A percentile compares a stretch with the other conserved stretches of the same genome.
Evolutionary conservation across 2,329 filamentous ascomycete species (phyloP).

Genomic region (Acarospora socialis): DNA sequence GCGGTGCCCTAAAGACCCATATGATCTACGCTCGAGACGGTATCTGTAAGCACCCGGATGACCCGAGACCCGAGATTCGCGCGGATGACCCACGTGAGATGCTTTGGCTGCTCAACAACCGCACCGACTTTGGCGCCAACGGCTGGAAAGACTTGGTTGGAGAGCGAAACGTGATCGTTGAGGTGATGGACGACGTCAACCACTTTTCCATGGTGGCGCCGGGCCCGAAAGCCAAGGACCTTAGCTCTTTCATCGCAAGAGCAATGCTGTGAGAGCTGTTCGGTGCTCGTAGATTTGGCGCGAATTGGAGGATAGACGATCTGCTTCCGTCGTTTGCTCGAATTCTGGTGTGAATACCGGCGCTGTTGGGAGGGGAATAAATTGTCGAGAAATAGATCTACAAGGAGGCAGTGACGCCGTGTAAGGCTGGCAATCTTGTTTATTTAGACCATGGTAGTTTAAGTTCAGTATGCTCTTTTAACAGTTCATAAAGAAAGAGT

Average conservation of each 20-base stretch:
- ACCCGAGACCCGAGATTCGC: conserved; percentile 52
- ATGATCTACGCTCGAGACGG: conserved; percentile 62
- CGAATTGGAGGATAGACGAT: too few relatives aligned
- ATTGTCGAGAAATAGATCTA: too few relatives aligned
- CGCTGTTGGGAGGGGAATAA: too few relatives aligned
- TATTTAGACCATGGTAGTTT: too few relatives aligned
- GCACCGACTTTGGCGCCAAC: conserved; percentile 56
- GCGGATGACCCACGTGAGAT: conserved; percentile 50
- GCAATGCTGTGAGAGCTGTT: too few relatives aligned
- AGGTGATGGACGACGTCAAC: conserved; percentile 8
- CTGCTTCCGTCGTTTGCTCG: too few relatives aligned
- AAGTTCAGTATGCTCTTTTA: too few relatives aligned
- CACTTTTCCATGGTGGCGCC: conserved; percentile 12
- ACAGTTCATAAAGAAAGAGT: too few relatives aligned
- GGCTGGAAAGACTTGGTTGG: conserved; percentile 48
- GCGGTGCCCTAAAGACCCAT: conserved; percentile 45
- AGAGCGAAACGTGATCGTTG: conserved; percentile 3
- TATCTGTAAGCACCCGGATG: conserved; percentile 51
- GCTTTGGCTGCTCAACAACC: conserved; percentile 59
- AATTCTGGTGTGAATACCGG: too few relatives aligned
- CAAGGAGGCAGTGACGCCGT: too few relatives aligned
- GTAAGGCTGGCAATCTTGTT: too few relatives aligned
- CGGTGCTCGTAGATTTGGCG: too few relatives aligned
- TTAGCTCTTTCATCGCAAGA: conserved; percentile 2
- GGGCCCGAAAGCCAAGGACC: conserved; percentile 3